Evolutionary conservation across 192 early-diverging fungal genomes (phyloP).

Genomic region (Borealophlyctis nickersoniae): DNA sequence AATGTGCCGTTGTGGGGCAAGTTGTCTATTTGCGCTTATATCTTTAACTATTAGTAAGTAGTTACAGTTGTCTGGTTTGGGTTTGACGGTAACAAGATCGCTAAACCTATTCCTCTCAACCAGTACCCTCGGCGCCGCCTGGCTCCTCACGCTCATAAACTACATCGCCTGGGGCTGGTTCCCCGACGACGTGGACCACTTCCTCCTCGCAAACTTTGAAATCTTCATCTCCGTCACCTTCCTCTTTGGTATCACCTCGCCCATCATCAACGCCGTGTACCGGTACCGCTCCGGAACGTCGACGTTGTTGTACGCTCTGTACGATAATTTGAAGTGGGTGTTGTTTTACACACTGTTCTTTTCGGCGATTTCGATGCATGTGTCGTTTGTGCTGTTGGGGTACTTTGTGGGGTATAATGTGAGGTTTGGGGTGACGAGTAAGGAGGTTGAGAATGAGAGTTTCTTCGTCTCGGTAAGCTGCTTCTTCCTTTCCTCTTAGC

Average conservation of each 20-base stretch:
- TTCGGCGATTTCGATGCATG: conserved; percentile 20
- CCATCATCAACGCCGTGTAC: conserved; percentile 2
- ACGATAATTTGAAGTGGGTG: conserved; percentile 13
- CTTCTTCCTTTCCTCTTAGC: background rate
- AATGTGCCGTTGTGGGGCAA: conserved; percentile 21
- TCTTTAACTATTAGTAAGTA: conserved; percentile 26
- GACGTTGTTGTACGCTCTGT: conserved; percentile 7
- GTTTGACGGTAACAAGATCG: no score
- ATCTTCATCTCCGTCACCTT: conserved; percentile 23
- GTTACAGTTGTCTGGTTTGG: no score
- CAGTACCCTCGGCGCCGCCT: conserved; percentile 29
- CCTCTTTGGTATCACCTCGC: conserved; percentile 21
- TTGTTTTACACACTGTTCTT: conserved; percentile 22
- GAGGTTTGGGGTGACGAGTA: conserved; percentile 14
- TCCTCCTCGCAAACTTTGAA: conserved; percentile 12
- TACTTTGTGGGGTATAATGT: conserved; percentile 29
- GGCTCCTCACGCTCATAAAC: conserved; percentile 26
- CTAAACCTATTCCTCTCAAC: no score
- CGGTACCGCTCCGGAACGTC: conserved; percentile 3
- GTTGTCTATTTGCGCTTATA: conserved; percentile 18
- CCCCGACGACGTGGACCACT: conserved; percentile 10
- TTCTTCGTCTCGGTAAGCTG: background rate
- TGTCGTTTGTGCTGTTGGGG: conserved; percentile 22
- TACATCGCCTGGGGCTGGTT: conserved; percentile 17
- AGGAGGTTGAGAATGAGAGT: conserved; percentile 9